Conservation (phyloP, 2,329 filamentous ascomycete genomes). For the Fusarium globosum region DNA sequence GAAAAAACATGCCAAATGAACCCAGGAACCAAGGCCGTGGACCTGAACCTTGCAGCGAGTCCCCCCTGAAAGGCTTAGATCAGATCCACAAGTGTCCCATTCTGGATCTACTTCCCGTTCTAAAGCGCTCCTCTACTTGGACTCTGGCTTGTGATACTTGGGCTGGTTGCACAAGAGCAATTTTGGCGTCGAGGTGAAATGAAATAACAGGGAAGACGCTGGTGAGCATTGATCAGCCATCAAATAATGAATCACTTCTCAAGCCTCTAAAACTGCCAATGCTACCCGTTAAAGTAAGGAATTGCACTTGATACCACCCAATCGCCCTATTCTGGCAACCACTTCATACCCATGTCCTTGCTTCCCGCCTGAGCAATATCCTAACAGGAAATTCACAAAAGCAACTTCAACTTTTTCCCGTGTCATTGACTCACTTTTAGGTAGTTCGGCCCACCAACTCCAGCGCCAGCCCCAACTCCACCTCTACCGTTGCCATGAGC, state of each 20-base stretch:
- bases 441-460: not conserved
- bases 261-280: not conserved
- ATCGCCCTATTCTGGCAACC: constrained; percentile 22
- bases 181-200: constrained; percentile 4
- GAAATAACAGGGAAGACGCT: not conserved
- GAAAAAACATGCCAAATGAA: not conserved
- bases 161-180: constrained; percentile 5
- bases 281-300: constrained; percentile 23
- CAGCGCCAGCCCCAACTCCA: not conserved
- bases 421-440: constrained; percentile 4
- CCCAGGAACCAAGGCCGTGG: constrained; percentile 19
- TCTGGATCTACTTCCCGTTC: constrained; percentile 15
- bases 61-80: constrained; percentile 1
- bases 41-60: constrained; percentile 11
- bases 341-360: constrained; percentile 42
- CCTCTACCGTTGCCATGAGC: not conserved
- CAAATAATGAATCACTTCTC: not conserved
- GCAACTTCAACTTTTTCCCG: constrained; percentile 12
- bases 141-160: constrained; percentile 8
- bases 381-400: constrained; percentile 20
- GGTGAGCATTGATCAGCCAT: not conserved
- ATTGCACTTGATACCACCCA: constrained; percentile 21
- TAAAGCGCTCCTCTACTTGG: not conserved
- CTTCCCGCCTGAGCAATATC: constrained; percentile 22
- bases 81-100: constrained; percentile 19